These are phyloP conservation scores for Paramecium tetraurelia DNA, from an alignment of 73 alveolate genomes.

Conservation along the genomic window DNA sequence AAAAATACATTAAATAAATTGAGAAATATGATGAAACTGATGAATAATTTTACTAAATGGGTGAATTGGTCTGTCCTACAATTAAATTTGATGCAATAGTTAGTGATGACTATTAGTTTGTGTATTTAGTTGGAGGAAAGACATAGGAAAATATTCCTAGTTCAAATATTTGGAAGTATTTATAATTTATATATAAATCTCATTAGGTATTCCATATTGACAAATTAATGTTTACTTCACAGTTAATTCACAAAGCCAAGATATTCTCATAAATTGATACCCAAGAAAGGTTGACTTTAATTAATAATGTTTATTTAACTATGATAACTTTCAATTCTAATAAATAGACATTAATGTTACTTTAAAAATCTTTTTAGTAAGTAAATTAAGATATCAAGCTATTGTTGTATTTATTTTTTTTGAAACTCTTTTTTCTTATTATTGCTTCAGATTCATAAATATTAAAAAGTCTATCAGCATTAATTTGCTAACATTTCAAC, in stretches of 20 bases:
- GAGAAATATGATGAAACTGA: constrained; percentile 42
- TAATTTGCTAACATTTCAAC: too few species aligned
- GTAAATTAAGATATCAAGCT: too few species aligned
- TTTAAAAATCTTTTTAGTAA: background rate
- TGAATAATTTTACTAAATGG: background rate
- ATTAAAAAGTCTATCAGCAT: too few species aligned
- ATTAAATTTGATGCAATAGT: constrained; percentile 35
- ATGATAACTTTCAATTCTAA: background rate
- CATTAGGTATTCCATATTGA: background rate
- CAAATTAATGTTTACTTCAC: background rate
- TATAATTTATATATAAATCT: background rate
- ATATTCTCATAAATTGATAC: constrained; percentile 21
- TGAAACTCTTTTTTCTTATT: too few species aligned
- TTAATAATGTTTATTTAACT: background rate
- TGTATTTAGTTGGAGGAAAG: constrained; percentile 39
- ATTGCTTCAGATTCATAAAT: too few species aligned
- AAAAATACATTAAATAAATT: background rate
- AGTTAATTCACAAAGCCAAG: background rate
- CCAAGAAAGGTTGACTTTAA: background rate
- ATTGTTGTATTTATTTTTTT: too few species aligned
- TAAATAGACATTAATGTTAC: background rate
- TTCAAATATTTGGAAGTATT: constrained; percentile 30
- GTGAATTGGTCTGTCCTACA: background rate
- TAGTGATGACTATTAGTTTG: constrained; percentile 31
- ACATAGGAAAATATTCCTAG: constrained; percentile 6